phyloP scores from a whole-genome alignment of 2,329 filamentous ascomycete species.

The Emericellopsis cladophorae region DNA sequence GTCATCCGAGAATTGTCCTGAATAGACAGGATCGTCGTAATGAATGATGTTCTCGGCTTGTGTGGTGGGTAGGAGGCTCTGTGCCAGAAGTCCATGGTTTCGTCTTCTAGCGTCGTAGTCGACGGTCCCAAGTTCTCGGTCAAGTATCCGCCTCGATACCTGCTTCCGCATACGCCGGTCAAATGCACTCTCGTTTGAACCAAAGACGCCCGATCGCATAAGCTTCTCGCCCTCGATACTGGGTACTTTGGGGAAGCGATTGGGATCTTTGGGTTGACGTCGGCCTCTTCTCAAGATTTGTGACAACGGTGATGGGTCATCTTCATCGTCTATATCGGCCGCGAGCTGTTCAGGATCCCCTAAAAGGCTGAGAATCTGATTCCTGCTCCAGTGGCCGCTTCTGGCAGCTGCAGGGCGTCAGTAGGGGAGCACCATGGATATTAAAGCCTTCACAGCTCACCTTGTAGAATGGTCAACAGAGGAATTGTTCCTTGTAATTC shows the following conservation, averaged over 20 bases:
- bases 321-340: conserved; percentile 15
- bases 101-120: conserved; percentile 43
- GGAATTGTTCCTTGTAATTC: conserved; percentile 5
- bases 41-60: conserved; percentile 79
- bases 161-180: conserved; percentile 41
- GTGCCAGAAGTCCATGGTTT: conserved; percentile 54
- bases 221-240: conserved; percentile 63
- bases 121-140: conserved; percentile 68
- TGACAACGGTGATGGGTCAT: conserved; percentile 6
- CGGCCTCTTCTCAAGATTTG: conserved; percentile 24
- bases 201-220: conserved; percentile 76
- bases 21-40: conserved; percentile 78
- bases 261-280: conserved; percentile 28
- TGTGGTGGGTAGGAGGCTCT: conserved; percentile 65
- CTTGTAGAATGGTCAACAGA: conserved; percentile 16
- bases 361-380: conserved; percentile 26
- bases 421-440: neutral
- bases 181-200: conserved; percentile 40
- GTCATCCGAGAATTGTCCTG: conserved; percentile 91
- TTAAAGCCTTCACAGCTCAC: conserved; percentile 7
- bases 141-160: conserved; percentile 59
- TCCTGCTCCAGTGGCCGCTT: conserved; percentile 17
- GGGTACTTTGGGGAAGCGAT: conserved; percentile 71
- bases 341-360: conserved; percentile 16
- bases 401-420: conserved; percentile 8